Base-by-base conservation (phyloP, 352 stramenopile species). In the Phytophthora agathidicida region DNA sequence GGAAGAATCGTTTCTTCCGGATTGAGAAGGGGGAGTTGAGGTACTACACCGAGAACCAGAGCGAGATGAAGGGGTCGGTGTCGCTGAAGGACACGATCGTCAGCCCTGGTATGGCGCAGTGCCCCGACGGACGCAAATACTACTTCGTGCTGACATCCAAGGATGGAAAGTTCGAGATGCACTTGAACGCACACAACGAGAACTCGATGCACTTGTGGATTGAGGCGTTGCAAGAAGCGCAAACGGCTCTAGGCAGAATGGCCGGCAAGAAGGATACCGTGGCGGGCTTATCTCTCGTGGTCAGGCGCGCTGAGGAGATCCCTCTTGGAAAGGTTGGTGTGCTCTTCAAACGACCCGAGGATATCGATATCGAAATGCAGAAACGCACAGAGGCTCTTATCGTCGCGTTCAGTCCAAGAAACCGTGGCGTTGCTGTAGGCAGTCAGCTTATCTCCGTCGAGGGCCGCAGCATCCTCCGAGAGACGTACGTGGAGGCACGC, bases 1-100 rank as follows among this genome's bases (percentile, higher is more conserved):
- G 87, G 87, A 92, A 91, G 68, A 94, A 93, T 47, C 81, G 87
- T 8, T 96, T 92, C 55, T 96, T 96, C 59, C 83, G 83, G 31
- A 89, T 96, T 54, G 85, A 96, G 65, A 78, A 81, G 38, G 82
- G 83, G 6, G 71, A 94, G 27, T 54, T 96, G 49, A 68, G 78
- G 26, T 96, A 96, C 55, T 96, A 92, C 62, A 92, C 84, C 7
- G 80, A 93, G 60, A 88, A 90, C 47, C 74, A 91, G 36, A 81
- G 86, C 10, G 71, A 85, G 27, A 47, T 89, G 4, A 93, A 90
- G 43, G 86, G 86, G 5, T 83, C 80, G 0, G 69, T 96, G 17
- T 59, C 83, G 11, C 53, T 96, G 14, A 91, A 93, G 30, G 83
- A 83, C 30, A 88, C 84, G 14, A 81, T 93, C 46, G 83, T 96